These are phyloP conservation scores for Mucuna pruriens DNA, from an alignment of 306 rosid species.

Conservation along the genomic window DNA sequence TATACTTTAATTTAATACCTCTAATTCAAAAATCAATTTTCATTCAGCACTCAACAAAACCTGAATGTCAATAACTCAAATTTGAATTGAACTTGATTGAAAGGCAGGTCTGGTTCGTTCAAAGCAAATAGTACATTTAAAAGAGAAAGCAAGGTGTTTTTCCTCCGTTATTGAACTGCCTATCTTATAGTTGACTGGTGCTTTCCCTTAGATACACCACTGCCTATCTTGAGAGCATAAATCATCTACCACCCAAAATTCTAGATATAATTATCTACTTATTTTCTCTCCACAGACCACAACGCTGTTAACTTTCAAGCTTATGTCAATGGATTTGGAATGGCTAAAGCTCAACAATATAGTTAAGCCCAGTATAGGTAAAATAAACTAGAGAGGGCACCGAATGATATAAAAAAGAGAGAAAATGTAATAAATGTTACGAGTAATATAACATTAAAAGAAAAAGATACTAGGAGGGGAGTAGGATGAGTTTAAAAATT, in stretches of 20 bases:
- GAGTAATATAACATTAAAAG: neutral
- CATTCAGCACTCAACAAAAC: neutral
- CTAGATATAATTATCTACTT: neutral
- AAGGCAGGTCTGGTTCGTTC: neutral
- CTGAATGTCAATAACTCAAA: neutral
- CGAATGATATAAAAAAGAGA: neutral
- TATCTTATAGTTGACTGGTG: neutral
- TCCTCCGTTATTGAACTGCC: neutral
- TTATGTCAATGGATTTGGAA: too few species aligned
- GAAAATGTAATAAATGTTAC: neutral
- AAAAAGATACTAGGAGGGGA: neutral
- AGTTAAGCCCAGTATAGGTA: neutral
- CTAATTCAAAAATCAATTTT: neutral
- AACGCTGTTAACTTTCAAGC: too few species aligned
- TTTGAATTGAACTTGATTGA: neutral
- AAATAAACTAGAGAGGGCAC: neutral
- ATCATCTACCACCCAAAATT: neutral
- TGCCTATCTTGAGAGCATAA: neutral
- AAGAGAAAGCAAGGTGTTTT: neutral
- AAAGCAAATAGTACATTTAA: neutral
- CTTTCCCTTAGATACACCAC: neutral
- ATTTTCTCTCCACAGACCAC: neutral
- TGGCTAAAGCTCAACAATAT: too few species aligned
- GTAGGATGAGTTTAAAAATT: neutral
- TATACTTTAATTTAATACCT: neutral